These are phyloP conservation scores for Pyrenophora tritici-repentis DNA, from an alignment of 2,329 filamentous ascomycete species.

Conservation along the genomic window DNA sequence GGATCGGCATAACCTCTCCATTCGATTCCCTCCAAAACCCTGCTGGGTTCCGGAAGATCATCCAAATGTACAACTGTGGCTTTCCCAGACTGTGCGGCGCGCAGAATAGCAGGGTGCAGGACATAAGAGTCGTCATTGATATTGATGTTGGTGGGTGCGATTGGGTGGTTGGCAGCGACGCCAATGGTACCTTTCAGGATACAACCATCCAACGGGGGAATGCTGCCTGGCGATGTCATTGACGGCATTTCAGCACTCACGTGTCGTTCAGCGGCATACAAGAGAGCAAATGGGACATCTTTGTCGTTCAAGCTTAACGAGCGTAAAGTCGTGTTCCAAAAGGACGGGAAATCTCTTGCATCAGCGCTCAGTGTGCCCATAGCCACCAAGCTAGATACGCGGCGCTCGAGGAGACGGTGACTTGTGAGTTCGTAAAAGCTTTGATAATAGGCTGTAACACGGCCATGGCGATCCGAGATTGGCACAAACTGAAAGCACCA, in stretches of 20 bases:
- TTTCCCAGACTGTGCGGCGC: constrained; percentile 33
- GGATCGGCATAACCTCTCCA: constrained; percentile 45
- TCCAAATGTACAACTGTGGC: constrained; percentile 36
- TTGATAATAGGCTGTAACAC: constrained; percentile 74
- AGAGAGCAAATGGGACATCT: constrained; percentile 34
- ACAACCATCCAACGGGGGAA: constrained; percentile 18
- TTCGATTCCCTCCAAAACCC: constrained; percentile 32
- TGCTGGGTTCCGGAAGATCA: constrained; percentile 33
- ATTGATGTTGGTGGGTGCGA: constrained; percentile 35
- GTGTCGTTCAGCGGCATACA: constrained; percentile 29
- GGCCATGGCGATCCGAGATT: constrained; percentile 69
- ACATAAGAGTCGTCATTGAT: constrained; percentile 24
- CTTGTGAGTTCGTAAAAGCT: constrained; percentile 77
- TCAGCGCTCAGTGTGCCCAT: constrained; percentile 72
- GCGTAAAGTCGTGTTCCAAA: constrained; percentile 70
- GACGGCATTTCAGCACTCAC: constrained; percentile 18
- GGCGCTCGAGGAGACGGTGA: constrained; percentile 35
- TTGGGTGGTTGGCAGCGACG: constrained; percentile 26
- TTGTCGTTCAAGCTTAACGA: constrained; percentile 72
- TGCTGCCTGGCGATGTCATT: constrained; percentile 23
- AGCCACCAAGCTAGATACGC: constrained; percentile 59
- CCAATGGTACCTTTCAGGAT: constrained; percentile 35
- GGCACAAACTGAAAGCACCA: constrained; percentile 81
- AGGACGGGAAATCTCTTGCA: constrained; percentile 69
- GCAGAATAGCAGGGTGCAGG: constrained; percentile 32